Base-by-base conservation (phyloP, 345 rosid genomes). In the Brassica carinata region DNA sequence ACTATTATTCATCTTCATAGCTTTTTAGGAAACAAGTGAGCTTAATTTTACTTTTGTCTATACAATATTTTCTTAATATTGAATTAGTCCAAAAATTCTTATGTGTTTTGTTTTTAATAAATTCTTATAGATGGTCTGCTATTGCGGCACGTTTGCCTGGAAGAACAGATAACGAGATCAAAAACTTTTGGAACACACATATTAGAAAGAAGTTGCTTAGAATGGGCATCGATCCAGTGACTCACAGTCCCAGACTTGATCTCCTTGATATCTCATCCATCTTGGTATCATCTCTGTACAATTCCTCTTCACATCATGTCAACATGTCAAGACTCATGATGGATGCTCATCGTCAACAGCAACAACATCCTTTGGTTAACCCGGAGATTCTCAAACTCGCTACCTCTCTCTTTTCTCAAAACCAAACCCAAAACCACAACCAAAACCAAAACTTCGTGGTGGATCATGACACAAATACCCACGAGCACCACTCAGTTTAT, bases 201-300 rank as follows among this genome's bases (percentile, higher is more conserved):
- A 86, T 92, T 43, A 79, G 95, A 67, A 92, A 89, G 81, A 85
- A 84, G 86, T 80, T 92, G 31, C 91, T 92, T 27, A 86, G 92
- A 38, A 90, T 92, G 95, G 97, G 97, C 36, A 90, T 92, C 8
- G 97, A 92, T 80, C 97, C 97, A 1, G 97, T 92, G 8, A 92
- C 95, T 18, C 97, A 90, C 61, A 76, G 84, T 80, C 94, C 94
- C 0, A 84, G 95, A 18, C 90, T 90, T 11, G 95, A 90, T 67
- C 94, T 90, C 57, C 90, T 89, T 3, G 90, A 92, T 38, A 85
- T 92, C 17, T 90, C 95, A 77, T 84, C 92, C 3, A 83, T 90
- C 38, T 73, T 89, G 10, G 80, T 79, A 79, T 83, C 91, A 14
- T 84, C 90, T 19, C 79, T 84, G 11, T 86, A 83, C 84, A 80